Evolutionary conservation across 2,329 filamentous ascomycete species (phyloP), one percentile per base, ranked within the genome.

Genomic region (Emergomyces orientalis): DNA sequence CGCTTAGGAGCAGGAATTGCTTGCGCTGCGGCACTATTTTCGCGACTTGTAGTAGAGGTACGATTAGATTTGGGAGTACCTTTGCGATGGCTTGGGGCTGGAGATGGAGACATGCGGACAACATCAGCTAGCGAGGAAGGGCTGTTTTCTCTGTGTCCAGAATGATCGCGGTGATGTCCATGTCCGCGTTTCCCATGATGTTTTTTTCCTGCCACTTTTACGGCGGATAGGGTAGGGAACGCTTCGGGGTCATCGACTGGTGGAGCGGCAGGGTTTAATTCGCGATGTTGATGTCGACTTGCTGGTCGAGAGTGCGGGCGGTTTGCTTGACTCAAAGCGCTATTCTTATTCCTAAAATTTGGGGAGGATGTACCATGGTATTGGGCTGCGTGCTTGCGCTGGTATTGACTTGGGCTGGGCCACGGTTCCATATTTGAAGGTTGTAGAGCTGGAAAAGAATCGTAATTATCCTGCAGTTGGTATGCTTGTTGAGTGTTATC

Each of bases 211-310:
- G 72, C 64, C 54, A 86, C 85, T 74, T 94, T 94, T 34, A 85
- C 88, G 43, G 91, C 90, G 6, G 91, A 90, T 2, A 99, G 82
- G 9, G 89, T 90, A 8, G 94, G 94, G 70, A 99, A 99, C 0
- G 93, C 94, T 71, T 99, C 94, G 25, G 90, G 93, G 71, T 99
- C 94, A 72, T 97, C 92, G 30, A 96, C 87, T 25, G 90, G 86
- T 37, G 89, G 88, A 17, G 89, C 88, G 30, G 85, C 81, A 39
- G 86, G 85, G 34, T 85, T 85, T 17, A 81, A 73, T 39, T 85
- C 82, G 54, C 84, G 82, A 58, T 86, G 82, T 63, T 89, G 88
- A 70, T 91, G 89, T 43, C 92, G 87, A 73, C 93, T 97, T 65
- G 86, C 86, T 19, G 91, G 91, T 61, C 93, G 86, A 32, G 94